Evolutionary conservation across 164 flowering plant species (phyloP), one percentile per base, ranked within the genome.

Genomic region (Tetracentron sinense): DNA sequence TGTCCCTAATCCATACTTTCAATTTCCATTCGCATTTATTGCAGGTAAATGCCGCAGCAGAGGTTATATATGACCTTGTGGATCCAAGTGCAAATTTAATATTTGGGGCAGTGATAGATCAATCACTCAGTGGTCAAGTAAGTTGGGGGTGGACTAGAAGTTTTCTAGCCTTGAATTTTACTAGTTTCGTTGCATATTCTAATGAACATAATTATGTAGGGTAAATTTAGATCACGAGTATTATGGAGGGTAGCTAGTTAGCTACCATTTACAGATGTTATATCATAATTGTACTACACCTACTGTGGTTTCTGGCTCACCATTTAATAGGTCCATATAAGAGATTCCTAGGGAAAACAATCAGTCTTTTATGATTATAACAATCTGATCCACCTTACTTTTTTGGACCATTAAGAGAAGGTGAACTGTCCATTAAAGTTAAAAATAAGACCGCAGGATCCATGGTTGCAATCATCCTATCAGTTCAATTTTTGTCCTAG

Each of bases 11-110:
- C 28, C 15, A n/a, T 56, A 25, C 15, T 49, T 44, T 30, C n/a
- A 58, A 28, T 67, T 16, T 27, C 50, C 51, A 51, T 38, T 61
- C 44, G 62, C 19, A 58, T 54, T 47, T 68, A 33, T 38, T 73
- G 58, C 72, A 90, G 97, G 97, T 90, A 49, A 90, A 90, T 81
- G 95, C 95, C 74, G 97, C 97, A 6, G 97, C 97, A 6, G 97
- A 90, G 70, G 89, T 90, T 57, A 91, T 91, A 69, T 86, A 91
- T 73, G 97, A 90, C 65, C 89, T 90, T 63, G 97, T 90, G 22
- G 97, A 88, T 81, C 97, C 97, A 46, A 86, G 84, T 61, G 97
- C 95, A 35, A 91, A 91, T 83, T 73, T 86, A 60, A 91, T 91
- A 69, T 91, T 91, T 77, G 97, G 97, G 69, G 92, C 97, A 48